Base-by-base conservation (phyloP, 2,329 filamentous ascomycete species). In the Arthroderma sp. region DNA sequence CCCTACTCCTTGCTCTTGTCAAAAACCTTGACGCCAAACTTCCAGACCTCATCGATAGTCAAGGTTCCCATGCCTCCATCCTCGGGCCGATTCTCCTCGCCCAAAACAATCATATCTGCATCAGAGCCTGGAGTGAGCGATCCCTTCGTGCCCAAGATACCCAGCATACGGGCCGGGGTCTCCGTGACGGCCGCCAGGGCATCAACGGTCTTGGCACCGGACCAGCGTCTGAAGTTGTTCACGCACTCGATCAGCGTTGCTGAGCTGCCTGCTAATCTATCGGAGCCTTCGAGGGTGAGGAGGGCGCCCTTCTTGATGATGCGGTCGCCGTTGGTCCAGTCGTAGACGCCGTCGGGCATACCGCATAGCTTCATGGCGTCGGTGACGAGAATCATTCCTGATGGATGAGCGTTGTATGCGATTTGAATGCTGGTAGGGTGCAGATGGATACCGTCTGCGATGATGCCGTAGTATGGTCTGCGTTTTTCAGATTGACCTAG, bases 291-390 rank as follows among this genome's bases (percentile, higher is more conserved):
- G 0, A 93, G 70, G 3, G 83, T 79, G 32, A 95, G 65, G 45
- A 81, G 72, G 0, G 78, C 69, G 0, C 87, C 86, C 42, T 74
- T 76, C 66, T 69, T 70, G 33, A 68, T 56, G 48, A 78, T 77
- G 15, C 71, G 65, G 45, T 77, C 74, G 36, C 75, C 74, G 46
- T 94, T 94, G 4, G 80, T 88, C 86, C 86, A 94, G 50, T 82
- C 76, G 59, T 94, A 94, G 2, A 77, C 73, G 3, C 88, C 88
- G 56, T 94, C 87, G 0, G 83, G 82, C 44, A 93, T 70, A 1
- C 88, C 88, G 15, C 85, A 81, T 10, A 94, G 73, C 53, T 85
- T 80, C 86, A 94, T 94, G 4, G 87, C 87, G 62, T 95, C 88
- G 0, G 88, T 94, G 38, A 95, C 87, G 4, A 95, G 75, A 48